phyloP scores from a whole-genome alignment of 2,329 filamentous ascomycete genomes.

The Aspergillus ochraceus region DNA sequence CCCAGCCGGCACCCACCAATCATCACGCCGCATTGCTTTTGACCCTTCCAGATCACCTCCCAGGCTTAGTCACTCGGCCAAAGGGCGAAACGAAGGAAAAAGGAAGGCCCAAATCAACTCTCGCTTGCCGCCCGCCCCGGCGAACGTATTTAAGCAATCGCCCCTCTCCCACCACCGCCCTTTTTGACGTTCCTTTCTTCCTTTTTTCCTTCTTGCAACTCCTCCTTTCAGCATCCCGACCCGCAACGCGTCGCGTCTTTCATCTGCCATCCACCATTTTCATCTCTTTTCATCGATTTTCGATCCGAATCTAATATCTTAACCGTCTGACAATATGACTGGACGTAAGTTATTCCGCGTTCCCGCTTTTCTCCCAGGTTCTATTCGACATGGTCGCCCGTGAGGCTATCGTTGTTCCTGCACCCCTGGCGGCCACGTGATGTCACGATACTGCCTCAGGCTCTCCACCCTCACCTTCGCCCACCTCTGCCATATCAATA shows the following conservation, averaged over 20 bases:
- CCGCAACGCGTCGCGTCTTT: slow-evolving; percentile 20
- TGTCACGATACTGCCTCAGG: slow-evolving; percentile 18
- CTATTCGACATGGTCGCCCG: slow-evolving; percentile 1
- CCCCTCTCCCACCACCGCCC: slow-evolving; percentile 13
- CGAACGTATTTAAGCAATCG: slow-evolving; percentile 32
- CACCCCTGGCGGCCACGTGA: slow-evolving; percentile 27
- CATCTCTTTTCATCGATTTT: slow-evolving; percentile 21
- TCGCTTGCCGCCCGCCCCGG: slow-evolving; percentile 18
- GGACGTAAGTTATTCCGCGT: slow-evolving; percentile 37
- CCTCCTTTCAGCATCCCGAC: slow-evolving; percentile 5
- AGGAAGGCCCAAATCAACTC: slow-evolving; percentile 17
- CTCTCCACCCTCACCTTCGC: slow-evolving; percentile 7
- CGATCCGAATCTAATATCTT: slow-evolving; percentile 7
- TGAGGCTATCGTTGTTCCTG: slow-evolving; percentile 13
- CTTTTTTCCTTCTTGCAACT: slow-evolving; percentile 17
- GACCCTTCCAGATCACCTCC: slow-evolving; percentile 22
- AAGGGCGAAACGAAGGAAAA: slow-evolving; percentile 2
- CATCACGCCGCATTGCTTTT: slow-evolving; percentile 27
- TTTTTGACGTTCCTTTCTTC: slow-evolving; percentile 18
- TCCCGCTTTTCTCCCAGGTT: not conserved
- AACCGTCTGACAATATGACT: slow-evolving; percentile 34
- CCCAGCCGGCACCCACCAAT: slow-evolving; percentile 33
- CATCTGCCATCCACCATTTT: slow-evolving; percentile 11
- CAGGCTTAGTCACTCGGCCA: slow-evolving; percentile 28
- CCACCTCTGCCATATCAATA: not conserved